Evolutionary conservation across 768 basidiomycete genomes (phyloP).

Genomic region (Psilocybe sp.): DNA sequence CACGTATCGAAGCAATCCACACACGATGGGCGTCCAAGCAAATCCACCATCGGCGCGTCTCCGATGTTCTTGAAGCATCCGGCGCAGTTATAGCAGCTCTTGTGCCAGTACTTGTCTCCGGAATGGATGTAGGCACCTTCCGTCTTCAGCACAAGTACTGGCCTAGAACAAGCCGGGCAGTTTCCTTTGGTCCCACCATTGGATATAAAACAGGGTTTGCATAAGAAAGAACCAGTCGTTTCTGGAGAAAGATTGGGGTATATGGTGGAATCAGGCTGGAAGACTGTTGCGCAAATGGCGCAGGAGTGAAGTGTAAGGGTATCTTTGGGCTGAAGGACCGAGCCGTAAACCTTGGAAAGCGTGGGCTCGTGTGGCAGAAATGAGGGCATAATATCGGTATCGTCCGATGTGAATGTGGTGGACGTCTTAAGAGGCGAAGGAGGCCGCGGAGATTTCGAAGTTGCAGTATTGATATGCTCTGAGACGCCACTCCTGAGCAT

Average conservation of each 20-base stretch:
- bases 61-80: constrained; percentile 74
- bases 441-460: constrained; percentile 41
- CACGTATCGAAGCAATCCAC: constrained; percentile 79
- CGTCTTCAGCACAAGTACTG: constrained; percentile 70
- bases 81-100: constrained; percentile 73
- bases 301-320: constrained; percentile 70
- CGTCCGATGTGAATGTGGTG: constrained; percentile 49
- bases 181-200: constrained; percentile 78
- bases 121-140: constrained; percentile 80
- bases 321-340: constrained; percentile 76
- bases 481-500: constrained; percentile 47
- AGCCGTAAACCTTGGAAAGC: constrained; percentile 82
- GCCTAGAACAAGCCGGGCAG: constrained; percentile 64
- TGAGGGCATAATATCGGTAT: constrained; percentile 60
- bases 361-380: constrained; percentile 49
- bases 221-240: constrained; percentile 56
- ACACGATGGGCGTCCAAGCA: constrained; percentile 80
- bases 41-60: constrained; percentile 74
- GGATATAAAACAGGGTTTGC: constrained; percentile 65
- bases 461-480: constrained; percentile 55
- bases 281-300: constrained; percentile 57
- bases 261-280: constrained; percentile 82
- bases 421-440: constrained; percentile 57
- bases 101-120: constrained; percentile 75
- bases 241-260: constrained; percentile 65